A percentile compares a stretch with the other conserved stretches of the same genome.
These are phyloP conservation scores for Nicotiana obtusifolia DNA, from an alignment of 257 asterid genomes.

Conservation along the genomic window DNA sequence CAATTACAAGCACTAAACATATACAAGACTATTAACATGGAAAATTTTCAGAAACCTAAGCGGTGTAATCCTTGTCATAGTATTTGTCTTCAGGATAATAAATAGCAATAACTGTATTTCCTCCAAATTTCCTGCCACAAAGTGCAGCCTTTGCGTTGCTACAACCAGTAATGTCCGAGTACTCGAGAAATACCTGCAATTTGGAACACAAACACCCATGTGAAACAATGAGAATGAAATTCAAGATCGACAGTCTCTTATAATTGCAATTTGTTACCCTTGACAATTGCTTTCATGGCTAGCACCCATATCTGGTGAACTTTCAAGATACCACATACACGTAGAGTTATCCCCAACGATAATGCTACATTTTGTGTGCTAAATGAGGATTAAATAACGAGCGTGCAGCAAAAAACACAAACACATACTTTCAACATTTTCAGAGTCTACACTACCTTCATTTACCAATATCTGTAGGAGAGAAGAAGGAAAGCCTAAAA, in stretches of 20 bases:
- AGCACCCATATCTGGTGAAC: background rate
- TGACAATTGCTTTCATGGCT: background rate
- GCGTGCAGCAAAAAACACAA: background rate
- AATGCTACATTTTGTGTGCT: background rate
- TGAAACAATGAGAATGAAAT: background rate
- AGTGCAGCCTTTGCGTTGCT: slow-evolving; percentile 50
- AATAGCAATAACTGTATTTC: slow-evolving; percentile 44
- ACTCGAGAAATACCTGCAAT: slow-evolving; percentile 59
- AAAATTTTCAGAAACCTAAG: slow-evolving; percentile 14
- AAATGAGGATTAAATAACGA: slow-evolving; percentile 1
- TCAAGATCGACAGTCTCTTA: background rate
- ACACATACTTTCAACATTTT: background rate
- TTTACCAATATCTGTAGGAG: background rate
- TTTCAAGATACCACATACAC: background rate
- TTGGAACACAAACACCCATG: background rate
- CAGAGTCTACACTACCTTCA: background rate
- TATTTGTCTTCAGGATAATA: slow-evolving; percentile 62
- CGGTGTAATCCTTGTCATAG: slow-evolving; percentile 34
- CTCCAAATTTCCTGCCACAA: slow-evolving; percentile 61
- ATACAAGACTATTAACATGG: background rate
- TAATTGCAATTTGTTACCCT: background rate
- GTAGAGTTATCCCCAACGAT: background rate
- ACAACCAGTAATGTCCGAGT: slow-evolving; percentile 44
- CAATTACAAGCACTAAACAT: background rate
- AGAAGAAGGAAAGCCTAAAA: background rate